Conservation (phyloP, 1,284 basidiomycete genomes). For the Puccinia triticina region DNA sequence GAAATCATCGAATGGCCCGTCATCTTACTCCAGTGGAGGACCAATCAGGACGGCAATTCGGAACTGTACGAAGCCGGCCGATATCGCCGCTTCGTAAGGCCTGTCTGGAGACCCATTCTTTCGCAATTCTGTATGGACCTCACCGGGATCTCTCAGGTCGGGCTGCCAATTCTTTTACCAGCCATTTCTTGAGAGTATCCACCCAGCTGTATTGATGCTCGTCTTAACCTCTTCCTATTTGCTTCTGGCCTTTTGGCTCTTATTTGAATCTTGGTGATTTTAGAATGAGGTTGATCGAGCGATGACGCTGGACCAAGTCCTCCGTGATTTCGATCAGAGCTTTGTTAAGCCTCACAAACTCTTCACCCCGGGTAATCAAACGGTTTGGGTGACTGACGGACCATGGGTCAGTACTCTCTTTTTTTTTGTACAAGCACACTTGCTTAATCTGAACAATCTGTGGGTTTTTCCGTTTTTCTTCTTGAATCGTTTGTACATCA, state of each 20-base stretch:
- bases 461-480: background rate
- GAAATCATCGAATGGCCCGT: constrained; percentile 51
- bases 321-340: constrained; percentile 66
- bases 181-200: constrained; percentile 28
- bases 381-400: constrained; percentile 65
- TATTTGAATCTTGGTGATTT: constrained; percentile 21
- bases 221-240: background rate
- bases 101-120: constrained; percentile 79
- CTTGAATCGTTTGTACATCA: constrained; percentile 60
- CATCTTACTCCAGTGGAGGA: constrained; percentile 52
- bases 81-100: constrained; percentile 84
- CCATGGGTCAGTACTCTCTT: constrained; percentile 60
- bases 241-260: background rate
- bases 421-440: background rate
- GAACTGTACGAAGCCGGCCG: constrained; percentile 71
- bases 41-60: constrained; percentile 41
- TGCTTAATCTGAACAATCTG: background rate
- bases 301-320: constrained; percentile 73
- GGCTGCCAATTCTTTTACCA: constrained; percentile 54
- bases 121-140: constrained; percentile 81
- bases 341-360: constrained; percentile 68
- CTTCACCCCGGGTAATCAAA: constrained; percentile 59
- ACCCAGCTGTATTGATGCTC: constrained; percentile 2
- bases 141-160: constrained; percentile 88
- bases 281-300: constrained; percentile 78